A percentile compares a stretch with the other conserved stretches of the same genome.
Evolutionary conservation across 2,329 filamentous ascomycete species (phyloP).

Genomic region (Akanthomyces dipterigenus): DNA sequence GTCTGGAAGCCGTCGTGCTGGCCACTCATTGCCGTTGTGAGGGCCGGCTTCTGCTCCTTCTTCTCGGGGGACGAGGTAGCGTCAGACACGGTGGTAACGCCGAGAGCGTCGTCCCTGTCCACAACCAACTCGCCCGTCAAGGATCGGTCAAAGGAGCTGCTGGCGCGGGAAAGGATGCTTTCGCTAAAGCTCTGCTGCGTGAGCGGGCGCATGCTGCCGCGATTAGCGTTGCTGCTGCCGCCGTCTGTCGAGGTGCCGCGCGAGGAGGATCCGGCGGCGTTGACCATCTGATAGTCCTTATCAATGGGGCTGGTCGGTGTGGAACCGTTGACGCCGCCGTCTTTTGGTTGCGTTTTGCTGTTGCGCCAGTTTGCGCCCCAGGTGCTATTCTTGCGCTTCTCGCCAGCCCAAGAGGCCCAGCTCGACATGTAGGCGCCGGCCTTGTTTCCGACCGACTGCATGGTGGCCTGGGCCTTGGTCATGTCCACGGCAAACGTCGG

Average conservation of each 20-base stretch:
- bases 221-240: constrained; percentile 12
- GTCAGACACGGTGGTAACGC: constrained; percentile 7
- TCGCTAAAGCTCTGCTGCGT: constrained; percentile 39
- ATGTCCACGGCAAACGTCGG: constrained; percentile 21
- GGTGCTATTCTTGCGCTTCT: constrained; percentile 60
- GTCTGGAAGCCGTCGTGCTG: constrained; percentile 9
- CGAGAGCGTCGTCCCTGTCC: neutral
- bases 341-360: constrained; percentile 24
- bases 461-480: constrained; percentile 38
- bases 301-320: constrained; percentile 31
- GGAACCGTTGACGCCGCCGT: constrained; percentile 27
- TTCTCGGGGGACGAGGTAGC: constrained; percentile 1
- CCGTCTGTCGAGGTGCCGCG: constrained; percentile 24
- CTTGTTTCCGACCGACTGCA: constrained; percentile 44
- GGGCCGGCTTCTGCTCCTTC: constrained; percentile 16
- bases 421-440: constrained; percentile 61
- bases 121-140: constrained; percentile 12
- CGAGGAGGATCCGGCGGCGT: constrained; percentile 22
- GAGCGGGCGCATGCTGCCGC: constrained; percentile 22
- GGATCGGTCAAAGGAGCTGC: constrained; percentile 20
- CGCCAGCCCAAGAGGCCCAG: constrained; percentile 64
- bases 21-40: neutral
- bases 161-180: constrained; percentile 36
- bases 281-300: constrained; percentile 31
- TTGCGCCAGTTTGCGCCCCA: constrained; percentile 37